These are phyloP conservation scores for Paraconiothyrium brasiliense DNA, from an alignment of 2,329 filamentous ascomycete species.

Conservation along the genomic window DNA sequence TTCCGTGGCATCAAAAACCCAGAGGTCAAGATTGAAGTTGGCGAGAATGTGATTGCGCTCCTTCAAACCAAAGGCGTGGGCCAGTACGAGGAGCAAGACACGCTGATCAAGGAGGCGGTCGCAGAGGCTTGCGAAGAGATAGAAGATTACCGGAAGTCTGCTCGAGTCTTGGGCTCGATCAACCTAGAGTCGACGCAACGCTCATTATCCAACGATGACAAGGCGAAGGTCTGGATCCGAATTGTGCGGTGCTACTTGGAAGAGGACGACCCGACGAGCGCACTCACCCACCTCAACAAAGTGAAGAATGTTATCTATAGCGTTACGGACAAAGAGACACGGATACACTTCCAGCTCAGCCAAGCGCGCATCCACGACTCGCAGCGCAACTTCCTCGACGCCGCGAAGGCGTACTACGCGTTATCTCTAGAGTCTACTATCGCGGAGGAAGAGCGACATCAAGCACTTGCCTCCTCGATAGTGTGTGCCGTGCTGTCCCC, in stretches of 20 bases:
- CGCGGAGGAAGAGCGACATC: constrained; percentile 85
- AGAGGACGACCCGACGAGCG: constrained; percentile 86
- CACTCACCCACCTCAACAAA: constrained; percentile 90
- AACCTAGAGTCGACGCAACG: constrained; percentile 90
- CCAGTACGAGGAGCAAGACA: constrained; percentile 82
- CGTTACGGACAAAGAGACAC: constrained; percentile 76
- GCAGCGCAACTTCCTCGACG: constrained; percentile 87
- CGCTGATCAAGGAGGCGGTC: constrained; percentile 79
- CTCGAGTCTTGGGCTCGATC: constrained; percentile 81
- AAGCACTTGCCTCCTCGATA: constrained; percentile 85
- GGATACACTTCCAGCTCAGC: constrained; percentile 86
- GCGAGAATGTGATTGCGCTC: constrained; percentile 74
- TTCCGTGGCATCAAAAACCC: constrained; percentile 70
- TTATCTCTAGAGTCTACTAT: constrained; percentile 81
- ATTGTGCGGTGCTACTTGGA: constrained; percentile 95
- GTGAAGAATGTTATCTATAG: constrained; percentile 91
- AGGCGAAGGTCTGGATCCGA: constrained; percentile 87
- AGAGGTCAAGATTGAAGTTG: constrained; percentile 78
- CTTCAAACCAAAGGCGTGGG: constrained; percentile 74
- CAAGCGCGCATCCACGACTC: constrained; percentile 94
- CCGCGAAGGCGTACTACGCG: constrained; percentile 86
- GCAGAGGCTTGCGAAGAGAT: constrained; percentile 83
- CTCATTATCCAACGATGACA: constrained; percentile 81
- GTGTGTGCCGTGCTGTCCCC: constrained; percentile 93
- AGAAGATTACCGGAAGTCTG: constrained; percentile 82